These are phyloP conservation scores for Oryza glumipatula DNA, from an alignment of 176 grass and related monocot genomes.

Conservation along the genomic window DNA sequence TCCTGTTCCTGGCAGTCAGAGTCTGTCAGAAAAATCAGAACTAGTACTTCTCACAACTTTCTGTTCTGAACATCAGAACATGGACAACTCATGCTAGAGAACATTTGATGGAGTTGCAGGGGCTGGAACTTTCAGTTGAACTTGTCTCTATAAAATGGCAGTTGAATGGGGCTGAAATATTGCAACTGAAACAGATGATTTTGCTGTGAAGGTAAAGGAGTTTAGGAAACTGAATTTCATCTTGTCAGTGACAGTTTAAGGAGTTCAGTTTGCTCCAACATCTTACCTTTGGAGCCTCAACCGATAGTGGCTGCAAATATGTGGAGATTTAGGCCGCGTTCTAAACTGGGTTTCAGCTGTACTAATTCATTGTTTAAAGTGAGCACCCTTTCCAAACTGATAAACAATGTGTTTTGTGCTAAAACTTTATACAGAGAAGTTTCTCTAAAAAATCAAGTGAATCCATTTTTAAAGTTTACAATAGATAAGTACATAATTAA, in stretches of 20 bases:
- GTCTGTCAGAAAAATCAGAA: slow-evolving; percentile 36
- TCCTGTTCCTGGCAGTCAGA: background rate
- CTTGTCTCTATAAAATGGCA: slow-evolving; percentile 45
- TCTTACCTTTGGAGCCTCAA: slow-evolving; percentile 3
- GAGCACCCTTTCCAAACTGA: too few species aligned
- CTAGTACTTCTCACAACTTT: background rate
- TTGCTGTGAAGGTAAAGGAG: slow-evolving; percentile 49
- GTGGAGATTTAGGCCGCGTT: background rate
- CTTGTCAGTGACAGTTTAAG: background rate
- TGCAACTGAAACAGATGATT: background rate
- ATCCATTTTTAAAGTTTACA: too few species aligned
- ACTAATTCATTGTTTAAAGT: too few species aligned
- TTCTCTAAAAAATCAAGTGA: too few species aligned
- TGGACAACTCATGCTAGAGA: slow-evolving; percentile 21
- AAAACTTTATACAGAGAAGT: too few species aligned
- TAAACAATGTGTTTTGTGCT: too few species aligned
- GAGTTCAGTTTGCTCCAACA: slow-evolving; percentile 53
- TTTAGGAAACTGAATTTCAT: slow-evolving; percentile 51
- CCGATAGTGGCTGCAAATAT: background rate
- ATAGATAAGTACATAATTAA: too few species aligned
- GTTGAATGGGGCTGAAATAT: too few species aligned
- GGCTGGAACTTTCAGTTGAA: background rate
- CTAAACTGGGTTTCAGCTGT: too few species aligned
- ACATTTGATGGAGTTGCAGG: background rate
- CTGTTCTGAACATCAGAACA: slow-evolving; percentile 24